Percentiles rank a stretch among this genome's conserved stretches.
These are phyloP conservation scores for Cornus controversa DNA, from an alignment of 148 eudicot species.

Conservation along the genomic window DNA sequence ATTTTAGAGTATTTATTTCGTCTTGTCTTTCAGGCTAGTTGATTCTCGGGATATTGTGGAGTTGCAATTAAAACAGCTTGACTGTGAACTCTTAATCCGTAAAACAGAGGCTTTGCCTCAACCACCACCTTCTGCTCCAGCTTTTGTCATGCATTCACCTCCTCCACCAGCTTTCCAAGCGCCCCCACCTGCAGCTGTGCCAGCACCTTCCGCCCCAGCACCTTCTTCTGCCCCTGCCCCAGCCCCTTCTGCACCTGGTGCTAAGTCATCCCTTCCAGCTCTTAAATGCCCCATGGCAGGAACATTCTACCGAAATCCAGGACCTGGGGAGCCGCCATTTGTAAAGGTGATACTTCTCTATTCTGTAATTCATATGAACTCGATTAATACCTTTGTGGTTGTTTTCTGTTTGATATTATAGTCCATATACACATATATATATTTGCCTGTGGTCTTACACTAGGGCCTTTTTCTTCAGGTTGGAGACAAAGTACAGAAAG, in stretches of 20 bases:
- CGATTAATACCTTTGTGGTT: background rate
- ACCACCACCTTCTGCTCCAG: conserved; percentile 40
- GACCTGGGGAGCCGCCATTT: conserved; percentile 74
- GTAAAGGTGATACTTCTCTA: conserved; percentile 55
- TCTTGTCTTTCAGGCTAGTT: conserved; percentile 53
- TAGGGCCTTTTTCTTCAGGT: conserved; percentile 34
- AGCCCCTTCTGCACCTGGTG: conserved; percentile 38
- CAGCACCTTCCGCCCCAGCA: conserved; percentile 25
- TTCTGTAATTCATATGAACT: background rate
- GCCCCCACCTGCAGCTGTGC: conserved; percentile 33
- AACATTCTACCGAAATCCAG: conserved; percentile 73
- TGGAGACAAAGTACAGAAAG: conserved; percentile 78
- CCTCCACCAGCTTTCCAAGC: conserved; percentile 30
- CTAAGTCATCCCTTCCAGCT: conserved; percentile 64
- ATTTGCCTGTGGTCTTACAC: background rate
- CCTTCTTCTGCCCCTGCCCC: conserved; percentile 38
- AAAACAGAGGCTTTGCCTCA: conserved; percentile 69
- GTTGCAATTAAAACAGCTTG: conserved; percentile 65
- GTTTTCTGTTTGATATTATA: background rate
- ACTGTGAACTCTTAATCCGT: conserved; percentile 69
- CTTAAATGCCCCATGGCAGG: conserved; percentile 84
- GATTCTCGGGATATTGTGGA: conserved; percentile 83
- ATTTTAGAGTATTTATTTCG: too few species aligned
- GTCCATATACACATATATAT: background rate
- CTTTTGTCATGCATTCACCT: conserved; percentile 45